These are phyloP conservation scores for Trichoderma erinaceum DNA, from an alignment of 495 filamentous ascomycete genomes.

Conservation along the genomic window DNA sequence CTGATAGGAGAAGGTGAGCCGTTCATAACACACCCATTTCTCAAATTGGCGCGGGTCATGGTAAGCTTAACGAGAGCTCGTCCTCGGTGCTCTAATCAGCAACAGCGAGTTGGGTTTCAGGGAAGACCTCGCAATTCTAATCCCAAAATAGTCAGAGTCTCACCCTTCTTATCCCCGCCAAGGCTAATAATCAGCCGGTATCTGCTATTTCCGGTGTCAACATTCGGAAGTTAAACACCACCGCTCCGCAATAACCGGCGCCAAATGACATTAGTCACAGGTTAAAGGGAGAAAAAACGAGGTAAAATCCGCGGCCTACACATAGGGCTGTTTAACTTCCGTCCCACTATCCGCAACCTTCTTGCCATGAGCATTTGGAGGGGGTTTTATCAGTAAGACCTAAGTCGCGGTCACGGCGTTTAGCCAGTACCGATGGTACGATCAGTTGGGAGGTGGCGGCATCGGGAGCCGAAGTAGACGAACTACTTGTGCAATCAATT, in stretches of 20 bases:
- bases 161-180: not conserved
- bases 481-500: not conserved
- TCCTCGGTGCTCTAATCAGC: not conserved
- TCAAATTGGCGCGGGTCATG: not conserved
- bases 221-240: not conserved
- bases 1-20: not conserved
- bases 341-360: not conserved
- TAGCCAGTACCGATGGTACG: not conserved
- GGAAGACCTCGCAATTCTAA: not conserved
- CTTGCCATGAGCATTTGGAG: not conserved
- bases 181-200: not conserved
- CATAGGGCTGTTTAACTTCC: constrained; percentile 1
- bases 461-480: not conserved
- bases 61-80: not conserved
- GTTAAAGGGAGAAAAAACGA: not conserved
- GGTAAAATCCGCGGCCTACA: not conserved
- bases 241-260: not conserved
- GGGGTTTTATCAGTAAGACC: not conserved
- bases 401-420: constrained; percentile 9
- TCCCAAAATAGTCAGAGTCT: not conserved
- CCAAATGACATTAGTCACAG: not conserved
- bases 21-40: not conserved
- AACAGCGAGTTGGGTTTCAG: not conserved
- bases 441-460: not conserved
- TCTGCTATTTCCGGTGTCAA: constrained; percentile 3